A percentile compares a stretch with the other conserved stretches of the same genome.
phyloP scores from a whole-genome alignment of 1,139 yeast genomes.

The Debaryomyces coudertii region DNA sequence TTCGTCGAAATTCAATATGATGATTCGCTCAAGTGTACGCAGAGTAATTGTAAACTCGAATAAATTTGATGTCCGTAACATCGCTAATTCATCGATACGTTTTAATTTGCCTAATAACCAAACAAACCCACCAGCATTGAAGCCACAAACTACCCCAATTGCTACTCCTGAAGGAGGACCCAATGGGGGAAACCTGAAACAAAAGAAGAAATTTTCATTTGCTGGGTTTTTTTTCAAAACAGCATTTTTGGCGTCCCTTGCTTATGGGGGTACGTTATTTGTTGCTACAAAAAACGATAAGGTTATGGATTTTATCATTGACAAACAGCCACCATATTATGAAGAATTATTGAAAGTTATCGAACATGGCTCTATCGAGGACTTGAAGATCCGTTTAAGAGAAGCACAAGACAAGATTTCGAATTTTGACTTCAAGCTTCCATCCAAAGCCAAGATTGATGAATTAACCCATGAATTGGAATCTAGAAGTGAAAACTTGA shows the following conservation, averaged over 20 bases:
- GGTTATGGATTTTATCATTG: conserved; percentile 51
- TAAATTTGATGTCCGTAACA: conserved; percentile 10
- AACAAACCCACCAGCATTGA: conserved; percentile 7
- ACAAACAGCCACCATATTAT: conserved; percentile 48
- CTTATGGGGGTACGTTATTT: conserved; percentile 45
- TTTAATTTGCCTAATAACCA: conserved; percentile 13
- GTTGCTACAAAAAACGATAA: conserved; percentile 50
- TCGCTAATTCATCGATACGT: conserved; percentile 8
- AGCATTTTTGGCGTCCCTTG: conserved; percentile 31
- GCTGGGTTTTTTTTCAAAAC: conserved; percentile 37
- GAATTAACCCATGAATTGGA: conserved; percentile 40
- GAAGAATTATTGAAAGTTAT: conserved; percentile 46
- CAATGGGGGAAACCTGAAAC: conserved; percentile 11
- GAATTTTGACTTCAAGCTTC: conserved; percentile 27
- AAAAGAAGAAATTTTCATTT: conserved; percentile 37
- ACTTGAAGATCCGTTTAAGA: conserved; percentile 27
- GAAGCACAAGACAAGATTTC: conserved; percentile 25
- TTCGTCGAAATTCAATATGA: conserved; percentile 5
- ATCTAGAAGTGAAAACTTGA: conserved; percentile 37
- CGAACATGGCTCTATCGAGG: conserved; percentile 44
- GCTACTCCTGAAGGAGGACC: conserved; percentile 10
- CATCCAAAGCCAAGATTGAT: conserved; percentile 37
- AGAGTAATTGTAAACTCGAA: conserved; percentile 11
- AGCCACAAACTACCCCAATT: conserved; percentile 7
- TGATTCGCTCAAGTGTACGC: conserved; percentile 13